Evolutionary conservation across 768 basidiomycete genomes (phyloP), one percentile per base, ranked within the genome.

Genomic region (Cyathus striatus): DNA sequence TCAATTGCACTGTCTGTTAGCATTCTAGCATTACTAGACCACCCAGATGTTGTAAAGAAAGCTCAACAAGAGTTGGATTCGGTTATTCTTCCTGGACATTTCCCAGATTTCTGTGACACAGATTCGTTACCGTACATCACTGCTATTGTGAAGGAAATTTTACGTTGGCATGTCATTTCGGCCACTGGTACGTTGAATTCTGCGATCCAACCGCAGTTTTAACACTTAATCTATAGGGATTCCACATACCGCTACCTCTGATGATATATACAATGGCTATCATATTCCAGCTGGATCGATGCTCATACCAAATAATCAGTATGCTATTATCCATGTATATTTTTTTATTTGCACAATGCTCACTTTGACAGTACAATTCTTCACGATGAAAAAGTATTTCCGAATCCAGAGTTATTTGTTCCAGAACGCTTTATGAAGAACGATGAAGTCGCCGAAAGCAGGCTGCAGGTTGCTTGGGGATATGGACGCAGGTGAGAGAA

Each of bases 201-300:
- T 21, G 38, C 21, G 22, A 36, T 23, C 38, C 22, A 24, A 2
- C 18, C 21, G 18, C 22, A 35, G 10, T 24, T 18, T 17, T 26
- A 26, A 5, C 21, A 4, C 21, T 5, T 26, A 34, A 20, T 47
- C 27, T 9, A 12, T 16, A 61, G 62, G 49, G 18, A 40, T 63
- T 5, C 53, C 52, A n/a, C 65, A 64, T n/a, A 37, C 32, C 45
- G 9, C 42, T 49, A 7, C 50, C 46, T 5, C 48, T 32, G 64
- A 64, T 26, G 64, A 68, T 46, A 45, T 52, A 7, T 65, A 64
- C 44, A 49, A 64, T 1, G 65, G 65, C 1, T 65, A 63, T 45
- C 47, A 45, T 25, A 63, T 68, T 4, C 68, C 66, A 0, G 51
- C 56, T 27, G 64, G 62, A 14, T 46, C 62, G 1, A 54, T 57